These are phyloP conservation scores for Solanum pinnatisectum DNA, from an alignment of 257 asterid species.

Conservation along the genomic window DNA sequence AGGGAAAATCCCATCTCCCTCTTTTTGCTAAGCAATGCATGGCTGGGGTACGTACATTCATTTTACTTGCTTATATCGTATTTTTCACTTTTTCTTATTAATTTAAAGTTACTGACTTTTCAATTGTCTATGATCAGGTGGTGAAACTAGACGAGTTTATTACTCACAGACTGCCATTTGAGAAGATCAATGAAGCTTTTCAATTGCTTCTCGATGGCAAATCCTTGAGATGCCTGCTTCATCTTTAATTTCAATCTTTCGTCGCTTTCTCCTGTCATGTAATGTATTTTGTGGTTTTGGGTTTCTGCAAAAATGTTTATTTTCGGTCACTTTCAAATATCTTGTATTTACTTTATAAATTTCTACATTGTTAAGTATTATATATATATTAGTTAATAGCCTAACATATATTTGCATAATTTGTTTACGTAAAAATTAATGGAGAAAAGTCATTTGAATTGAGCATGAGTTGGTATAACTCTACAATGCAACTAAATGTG, in stretches of 20 bases:
- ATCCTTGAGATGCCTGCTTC: conserved; percentile 75
- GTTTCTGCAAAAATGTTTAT: not conserved
- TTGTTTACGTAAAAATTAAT: not conserved
- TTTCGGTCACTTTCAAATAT: not conserved
- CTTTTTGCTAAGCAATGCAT: conserved; percentile 51
- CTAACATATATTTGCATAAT: not conserved
- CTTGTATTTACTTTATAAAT: not conserved
- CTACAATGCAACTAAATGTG: not conserved
- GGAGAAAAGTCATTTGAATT: not conserved
- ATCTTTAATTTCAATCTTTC: not conserved
- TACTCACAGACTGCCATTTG: conserved; percentile 66
- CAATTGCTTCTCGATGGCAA: conserved; percentile 63
- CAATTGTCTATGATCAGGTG: conserved; percentile 24
- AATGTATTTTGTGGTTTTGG: not conserved
- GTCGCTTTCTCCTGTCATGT: not conserved
- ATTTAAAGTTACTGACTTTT: not conserved
- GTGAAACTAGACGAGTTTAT: conserved; percentile 84
- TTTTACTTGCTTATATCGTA: not conserved
- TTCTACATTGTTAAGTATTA: not conserved
- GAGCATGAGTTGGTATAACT: not conserved
- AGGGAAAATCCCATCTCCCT: conserved; percentile 81
- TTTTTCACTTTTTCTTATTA: not conserved
- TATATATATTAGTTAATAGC: not conserved
- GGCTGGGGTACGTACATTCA: conserved; percentile 38
- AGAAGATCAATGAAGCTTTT: conserved; percentile 60